A percentile compares a stretch with the other conserved stretches of the same genome.
phyloP scores from a whole-genome alignment of 2,329 filamentous ascomycete species.

The Exserohilum rostratum region DNA sequence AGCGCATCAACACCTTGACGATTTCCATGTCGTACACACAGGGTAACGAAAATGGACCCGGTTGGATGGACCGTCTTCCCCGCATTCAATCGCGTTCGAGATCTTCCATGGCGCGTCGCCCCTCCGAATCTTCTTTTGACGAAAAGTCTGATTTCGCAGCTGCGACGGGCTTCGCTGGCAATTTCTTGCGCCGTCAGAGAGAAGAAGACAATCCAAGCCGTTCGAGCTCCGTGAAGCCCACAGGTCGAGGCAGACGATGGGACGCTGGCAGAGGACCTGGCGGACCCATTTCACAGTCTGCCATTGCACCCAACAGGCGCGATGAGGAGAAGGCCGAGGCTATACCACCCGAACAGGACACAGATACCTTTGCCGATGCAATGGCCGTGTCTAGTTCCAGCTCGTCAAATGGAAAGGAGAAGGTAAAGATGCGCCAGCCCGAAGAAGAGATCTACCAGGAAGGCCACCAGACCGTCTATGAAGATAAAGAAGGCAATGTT shows the following conservation, averaged over 20 bases:
- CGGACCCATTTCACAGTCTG: slow-evolving; percentile 87
- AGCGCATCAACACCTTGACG: slow-evolving; percentile 95
- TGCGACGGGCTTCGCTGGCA: slow-evolving; percentile 72
- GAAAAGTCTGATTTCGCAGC: slow-evolving; percentile 64
- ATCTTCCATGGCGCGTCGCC: slow-evolving; percentile 70
- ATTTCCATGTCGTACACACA: slow-evolving; percentile 96
- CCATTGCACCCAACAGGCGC: slow-evolving; percentile 72
- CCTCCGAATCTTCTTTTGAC: slow-evolving; percentile 62
- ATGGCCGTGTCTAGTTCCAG: slow-evolving; percentile 49
- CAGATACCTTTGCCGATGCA: slow-evolving; percentile 53
- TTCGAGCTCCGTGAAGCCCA: slow-evolving; percentile 56
- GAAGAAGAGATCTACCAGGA: slow-evolving; percentile 78
- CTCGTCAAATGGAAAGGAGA: slow-evolving; percentile 43
- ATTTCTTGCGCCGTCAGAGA: slow-evolving; percentile 79
- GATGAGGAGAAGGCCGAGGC: slow-evolving; percentile 42
- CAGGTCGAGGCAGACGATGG: slow-evolving; percentile 70
- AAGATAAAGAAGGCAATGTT: slow-evolving; percentile 87
- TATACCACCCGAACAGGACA: slow-evolving; percentile 50
- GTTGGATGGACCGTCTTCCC: slow-evolving; percentile 94
- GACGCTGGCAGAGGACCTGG: slow-evolving; percentile 76
- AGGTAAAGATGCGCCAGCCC: slow-evolving; percentile 29
- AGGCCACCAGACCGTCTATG: slow-evolving; percentile 77
- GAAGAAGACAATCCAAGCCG: slow-evolving; percentile 74
- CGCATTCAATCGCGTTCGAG: slow-evolving; percentile 82
- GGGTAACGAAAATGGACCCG: slow-evolving; percentile 83